Percentiles rank a stretch among this genome's conserved stretches.
Conservation (phyloP, 139 green algal genomes). For the Astrephomene gubernaculifera region DNA sequence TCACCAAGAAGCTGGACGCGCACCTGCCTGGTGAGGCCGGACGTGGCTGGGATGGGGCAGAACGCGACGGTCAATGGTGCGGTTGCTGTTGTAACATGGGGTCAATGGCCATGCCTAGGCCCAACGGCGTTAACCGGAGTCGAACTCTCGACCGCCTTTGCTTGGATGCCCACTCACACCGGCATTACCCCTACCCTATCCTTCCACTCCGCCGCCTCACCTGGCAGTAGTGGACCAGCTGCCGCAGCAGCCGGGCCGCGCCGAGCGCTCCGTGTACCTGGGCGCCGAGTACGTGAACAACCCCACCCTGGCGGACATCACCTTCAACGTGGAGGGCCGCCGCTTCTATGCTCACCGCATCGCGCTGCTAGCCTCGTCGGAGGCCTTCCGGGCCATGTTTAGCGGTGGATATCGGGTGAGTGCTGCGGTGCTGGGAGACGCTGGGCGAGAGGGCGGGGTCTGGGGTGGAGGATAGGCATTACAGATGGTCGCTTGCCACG, state of each 20-base stretch:
- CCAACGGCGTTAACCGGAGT: too few species aligned
- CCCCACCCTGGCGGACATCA: constrained; percentile 89
- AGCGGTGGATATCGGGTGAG: constrained; percentile 82
- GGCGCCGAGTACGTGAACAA: constrained; percentile 93
- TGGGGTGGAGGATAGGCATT: background rate
- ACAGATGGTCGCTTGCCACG: background rate
- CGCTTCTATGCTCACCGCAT: constrained; percentile 94
- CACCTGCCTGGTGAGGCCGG: constrained; percentile 53
- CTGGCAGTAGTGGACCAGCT: constrained; percentile 32
- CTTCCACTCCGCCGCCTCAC: too few species aligned
- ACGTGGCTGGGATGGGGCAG: background rate
- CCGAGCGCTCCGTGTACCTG: constrained; percentile 54
- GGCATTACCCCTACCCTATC: too few species aligned
- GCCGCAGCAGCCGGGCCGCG: constrained; percentile 37
- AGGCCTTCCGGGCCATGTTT: constrained; percentile 97
- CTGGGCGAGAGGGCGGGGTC: background rate
- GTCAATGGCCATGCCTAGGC: too few species aligned
- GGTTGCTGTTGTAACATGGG: too few species aligned
- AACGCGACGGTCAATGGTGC: too few species aligned
- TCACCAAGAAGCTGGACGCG: constrained; percentile 82
- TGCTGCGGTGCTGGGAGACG: too few species aligned
- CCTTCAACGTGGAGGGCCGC: constrained; percentile 93
- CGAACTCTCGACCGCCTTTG: too few species aligned
- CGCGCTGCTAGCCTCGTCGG: constrained; percentile 88
- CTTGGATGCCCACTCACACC: too few species aligned